Conservation (phyloP, 305 asterid genomes). For the Plantago coronopus region DNA sequence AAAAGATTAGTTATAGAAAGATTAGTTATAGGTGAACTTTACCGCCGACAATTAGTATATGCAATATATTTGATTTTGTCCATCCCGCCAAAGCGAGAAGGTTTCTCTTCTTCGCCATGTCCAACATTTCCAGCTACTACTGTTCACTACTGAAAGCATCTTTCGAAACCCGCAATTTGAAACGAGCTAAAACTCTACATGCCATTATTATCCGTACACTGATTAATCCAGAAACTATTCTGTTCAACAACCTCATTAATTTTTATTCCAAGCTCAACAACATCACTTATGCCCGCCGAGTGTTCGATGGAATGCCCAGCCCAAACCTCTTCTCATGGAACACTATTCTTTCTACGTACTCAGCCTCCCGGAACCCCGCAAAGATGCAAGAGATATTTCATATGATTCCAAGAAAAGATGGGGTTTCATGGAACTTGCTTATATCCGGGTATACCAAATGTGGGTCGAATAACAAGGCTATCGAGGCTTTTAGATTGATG, state of each 20-base stretch:
- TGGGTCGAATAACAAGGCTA: conserved; percentile 47
- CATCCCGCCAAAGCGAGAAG: too few species aligned
- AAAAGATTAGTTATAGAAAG: too few species aligned
- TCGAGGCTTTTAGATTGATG: conserved; percentile 68
- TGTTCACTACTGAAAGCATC: conserved; percentile 64
- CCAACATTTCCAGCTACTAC: conserved; percentile 56
- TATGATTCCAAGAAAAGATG: conserved; percentile 65
- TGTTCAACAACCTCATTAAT: conserved; percentile 62
- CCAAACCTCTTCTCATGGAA: conserved; percentile 85
- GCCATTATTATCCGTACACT: conserved; percentile 54
- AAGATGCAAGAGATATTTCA: conserved; percentile 46
- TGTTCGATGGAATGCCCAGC: conserved; percentile 66
- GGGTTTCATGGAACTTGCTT: conserved; percentile 82
- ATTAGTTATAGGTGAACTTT: too few species aligned
- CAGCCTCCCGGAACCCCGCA: conserved; percentile 45
- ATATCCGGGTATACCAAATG: conserved; percentile 64
- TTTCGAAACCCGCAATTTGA: conserved; percentile 48
- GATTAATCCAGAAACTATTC: conserved; percentile 56
- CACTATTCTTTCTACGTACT: conserved; percentile 67
- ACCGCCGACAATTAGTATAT: too few species aligned
- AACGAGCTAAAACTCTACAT: conserved; percentile 62
- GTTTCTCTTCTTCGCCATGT: too few species aligned
- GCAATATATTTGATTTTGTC: too few species aligned
- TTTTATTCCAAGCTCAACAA: conserved; percentile 42
- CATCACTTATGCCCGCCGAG: conserved; percentile 48